Conservation (phyloP, 441 rosid genomes). For the Arabidopsis hybrid region DNA sequence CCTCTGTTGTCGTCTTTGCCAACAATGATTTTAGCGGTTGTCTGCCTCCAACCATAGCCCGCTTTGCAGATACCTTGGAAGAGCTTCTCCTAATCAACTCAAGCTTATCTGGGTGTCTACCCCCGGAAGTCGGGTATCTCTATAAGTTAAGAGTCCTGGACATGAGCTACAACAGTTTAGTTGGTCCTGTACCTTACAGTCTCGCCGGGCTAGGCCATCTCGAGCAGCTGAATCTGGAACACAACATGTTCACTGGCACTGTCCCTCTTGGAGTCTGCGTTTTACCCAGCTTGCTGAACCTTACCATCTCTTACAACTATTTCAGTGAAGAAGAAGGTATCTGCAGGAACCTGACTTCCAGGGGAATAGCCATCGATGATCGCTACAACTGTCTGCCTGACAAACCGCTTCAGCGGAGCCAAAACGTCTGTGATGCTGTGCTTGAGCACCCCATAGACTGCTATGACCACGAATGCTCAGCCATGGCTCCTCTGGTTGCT, state of each 20-base stretch:
- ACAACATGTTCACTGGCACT: conserved; percentile 73
- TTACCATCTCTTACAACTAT: conserved; percentile 75
- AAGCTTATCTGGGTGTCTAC: conserved; percentile 80
- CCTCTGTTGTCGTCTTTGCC: conserved; percentile 79
- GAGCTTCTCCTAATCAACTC: conserved; percentile 75
- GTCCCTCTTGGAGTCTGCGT: conserved; percentile 66
- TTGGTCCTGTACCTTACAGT: conserved; percentile 79
- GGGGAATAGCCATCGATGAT: conserved; percentile 63
- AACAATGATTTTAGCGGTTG: conserved; percentile 87
- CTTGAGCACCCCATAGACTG: conserved; percentile 75
- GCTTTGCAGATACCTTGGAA: conserved; percentile 68
- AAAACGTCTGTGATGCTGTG: conserved; percentile 58
- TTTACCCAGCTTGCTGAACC: conserved; percentile 67
- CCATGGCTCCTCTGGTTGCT: conserved; percentile 53
- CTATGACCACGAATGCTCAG: conserved; percentile 53
- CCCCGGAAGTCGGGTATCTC: conserved; percentile 78
- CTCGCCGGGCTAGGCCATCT: conserved; percentile 68
- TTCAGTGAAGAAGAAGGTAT: conserved; percentile 70
- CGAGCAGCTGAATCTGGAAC: conserved; percentile 71
- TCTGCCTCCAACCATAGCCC: conserved; percentile 72
- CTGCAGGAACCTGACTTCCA: conserved; percentile 66
- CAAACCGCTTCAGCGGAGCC: conserved; percentile 65
- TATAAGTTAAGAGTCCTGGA: conserved; percentile 78
- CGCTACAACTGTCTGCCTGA: conserved; percentile 73
- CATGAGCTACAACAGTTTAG: conserved; percentile 72